phyloP scores from a whole-genome alignment of 148 eudicot genomes.

The Salicornia ramosissima region DNA sequence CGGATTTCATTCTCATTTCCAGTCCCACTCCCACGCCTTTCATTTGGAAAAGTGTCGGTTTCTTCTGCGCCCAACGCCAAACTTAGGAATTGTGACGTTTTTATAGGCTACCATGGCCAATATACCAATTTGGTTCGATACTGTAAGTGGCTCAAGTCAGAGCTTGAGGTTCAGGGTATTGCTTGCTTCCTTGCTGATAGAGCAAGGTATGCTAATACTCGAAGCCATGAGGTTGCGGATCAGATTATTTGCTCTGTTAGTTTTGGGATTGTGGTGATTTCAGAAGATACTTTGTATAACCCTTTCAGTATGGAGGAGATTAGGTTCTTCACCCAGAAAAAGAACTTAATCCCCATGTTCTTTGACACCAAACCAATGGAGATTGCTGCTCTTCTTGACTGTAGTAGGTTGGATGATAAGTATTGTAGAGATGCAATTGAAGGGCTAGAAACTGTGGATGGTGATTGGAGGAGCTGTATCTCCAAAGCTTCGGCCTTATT shows the following conservation, averaged over 20 bases:
- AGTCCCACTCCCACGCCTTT: conserved; percentile 61
- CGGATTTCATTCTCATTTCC: conserved; percentile 72
- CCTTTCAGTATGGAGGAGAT: conserved; percentile 69
- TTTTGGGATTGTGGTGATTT: conserved; percentile 65
- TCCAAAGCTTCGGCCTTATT: conserved; percentile 54
- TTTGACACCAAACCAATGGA: conserved; percentile 50
- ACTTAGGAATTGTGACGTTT: conserved; percentile 84
- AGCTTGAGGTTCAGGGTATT: conserved; percentile 80
- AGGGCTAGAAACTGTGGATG: conserved; percentile 57
- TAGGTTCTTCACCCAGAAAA: conserved; percentile 76
- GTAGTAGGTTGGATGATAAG: conserved; percentile 45
- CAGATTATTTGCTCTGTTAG: conserved; percentile 80
- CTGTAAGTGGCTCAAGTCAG: conserved; percentile 89
- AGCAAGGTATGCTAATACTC: conserved; percentile 64
- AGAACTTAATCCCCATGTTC: conserved; percentile 73
- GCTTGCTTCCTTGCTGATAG: conserved; percentile 85
- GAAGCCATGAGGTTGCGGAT: conserved; percentile 91
- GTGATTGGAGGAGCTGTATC: conserved; percentile 69
- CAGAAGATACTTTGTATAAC: conserved; percentile 43
- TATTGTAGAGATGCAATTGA: conserved; percentile 62
- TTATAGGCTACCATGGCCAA: conserved; percentile 69
- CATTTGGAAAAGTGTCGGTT: conserved; percentile 53
- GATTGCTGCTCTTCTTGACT: conserved; percentile 27
- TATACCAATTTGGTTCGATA: conserved; percentile 54
- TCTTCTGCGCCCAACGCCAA: conserved; percentile 67